Conservation (phyloP, 1,284 basidiomycete species). For the Athelia sp. region DNA sequence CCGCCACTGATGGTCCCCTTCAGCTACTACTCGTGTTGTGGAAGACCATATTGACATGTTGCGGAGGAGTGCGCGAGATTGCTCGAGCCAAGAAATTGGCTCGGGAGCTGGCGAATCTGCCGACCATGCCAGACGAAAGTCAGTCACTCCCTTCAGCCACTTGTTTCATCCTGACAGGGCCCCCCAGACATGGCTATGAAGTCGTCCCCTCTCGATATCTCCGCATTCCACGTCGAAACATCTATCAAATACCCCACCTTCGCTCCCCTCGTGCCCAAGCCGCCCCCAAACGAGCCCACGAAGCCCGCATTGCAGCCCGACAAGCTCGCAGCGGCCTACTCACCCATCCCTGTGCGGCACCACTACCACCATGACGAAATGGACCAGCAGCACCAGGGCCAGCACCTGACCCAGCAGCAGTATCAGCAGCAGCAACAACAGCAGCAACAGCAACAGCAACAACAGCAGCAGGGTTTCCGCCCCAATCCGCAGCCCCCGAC, state of each 20-base stretch:
- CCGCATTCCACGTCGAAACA: constrained; percentile 83
- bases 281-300: constrained; percentile 23
- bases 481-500: constrained; percentile 67
- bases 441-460: constrained; percentile 33
- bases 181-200: constrained; percentile 58
- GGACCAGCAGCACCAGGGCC: constrained; percentile 39
- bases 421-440: constrained; percentile 41
- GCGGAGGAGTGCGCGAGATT: constrained; percentile 89
- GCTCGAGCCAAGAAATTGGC: constrained; percentile 80
- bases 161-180: constrained; percentile 5
- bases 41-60: constrained; percentile 91
- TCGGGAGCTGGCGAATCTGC: constrained; percentile 76
- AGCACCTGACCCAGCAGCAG: constrained; percentile 33
- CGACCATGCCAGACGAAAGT: constrained; percentile 59
- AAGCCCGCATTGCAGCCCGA: constrained; percentile 40
- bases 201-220: constrained; percentile 85
- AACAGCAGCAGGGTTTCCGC: constrained; percentile 41
- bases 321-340: constrained; percentile 84
- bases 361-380: constrained; percentile 83
- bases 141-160: neutral
- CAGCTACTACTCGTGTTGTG: constrained; percentile 93
- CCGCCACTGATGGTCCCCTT: constrained; percentile 7
- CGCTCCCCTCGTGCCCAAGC: constrained; percentile 46
- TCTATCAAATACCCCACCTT: constrained; percentile 94
- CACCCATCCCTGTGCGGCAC: constrained; percentile 89